Base-by-base conservation (phyloP, 2,329 filamentous ascomycete species). In the Ophiostoma angusticollis region DNA sequence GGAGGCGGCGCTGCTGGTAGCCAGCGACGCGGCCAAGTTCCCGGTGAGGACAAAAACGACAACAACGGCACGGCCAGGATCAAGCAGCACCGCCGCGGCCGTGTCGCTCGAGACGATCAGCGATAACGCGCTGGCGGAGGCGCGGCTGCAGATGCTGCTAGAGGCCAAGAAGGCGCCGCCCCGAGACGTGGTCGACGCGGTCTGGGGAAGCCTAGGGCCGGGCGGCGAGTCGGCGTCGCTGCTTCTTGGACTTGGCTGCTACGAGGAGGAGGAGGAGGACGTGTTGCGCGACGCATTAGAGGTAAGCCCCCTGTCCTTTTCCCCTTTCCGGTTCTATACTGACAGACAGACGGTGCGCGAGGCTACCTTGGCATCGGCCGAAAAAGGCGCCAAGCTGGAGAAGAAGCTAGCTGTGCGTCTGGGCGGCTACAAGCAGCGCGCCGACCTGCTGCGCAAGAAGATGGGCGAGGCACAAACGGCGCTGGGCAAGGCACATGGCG, bases 351-450 rank as follows among this genome's bases (percentile, higher is more conserved):
- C 69, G 32, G 72, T 86, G 2, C 82, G 91, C 58, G 73, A 83
- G 33, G 67, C 72, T 7, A 81, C 94, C 45, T 70, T 83, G 49
- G 64, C 71, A 3, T 76, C 78, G 0, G 91, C 87, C 3, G 79
- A 89, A 50, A 72, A 79, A 41, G 84, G 83, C 39, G 84, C 85
- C 54, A 93, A 89, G 59, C 65, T 93, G 1, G 87, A 96, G 61
- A 94, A 94, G 72, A 95, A 91, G 60, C 72, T 98, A n/a, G 68
- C 70, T 0, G 68, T 93, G 39, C 80, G 91, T 51, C 75, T 93
- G 3, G 87, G 87, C 18, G 91, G 91, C 12, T 98, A 98, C 61
- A 79, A 87, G 56, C 78, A 86, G 49, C 80, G 91, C 23, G 78
- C 84, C 24, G 86, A 86, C 58, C 78, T 75, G 49, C 70, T 98